Evolutionary conservation across 352 stramenopile species (phyloP).

Genomic region (Phytophthora nicotianae): DNA sequence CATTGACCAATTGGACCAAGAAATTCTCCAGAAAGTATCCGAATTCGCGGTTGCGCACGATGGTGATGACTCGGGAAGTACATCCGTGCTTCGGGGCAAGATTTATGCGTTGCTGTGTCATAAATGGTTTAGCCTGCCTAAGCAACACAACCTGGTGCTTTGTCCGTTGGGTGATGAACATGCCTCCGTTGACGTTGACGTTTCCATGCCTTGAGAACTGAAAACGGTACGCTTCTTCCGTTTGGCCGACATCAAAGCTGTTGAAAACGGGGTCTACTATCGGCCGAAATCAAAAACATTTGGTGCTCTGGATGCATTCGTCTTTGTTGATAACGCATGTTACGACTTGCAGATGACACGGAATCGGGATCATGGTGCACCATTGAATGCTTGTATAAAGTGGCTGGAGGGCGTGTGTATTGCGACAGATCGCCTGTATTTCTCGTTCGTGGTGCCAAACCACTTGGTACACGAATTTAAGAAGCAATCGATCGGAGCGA

Average conservation of each 20-base stretch:
- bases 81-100: slow-evolving; percentile 9
- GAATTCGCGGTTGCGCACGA: slow-evolving; percentile 12
- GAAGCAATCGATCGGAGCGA: slow-evolving; percentile 13
- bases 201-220: slow-evolving; percentile 9
- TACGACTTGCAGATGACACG: slow-evolving; percentile 23
- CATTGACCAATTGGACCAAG: slow-evolving; percentile 5
- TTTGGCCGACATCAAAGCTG: slow-evolving; percentile 9
- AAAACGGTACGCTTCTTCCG: slow-evolving; percentile 10
- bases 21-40: slow-evolving; percentile 13
- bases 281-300: slow-evolving; percentile 17
- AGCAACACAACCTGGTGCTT: slow-evolving; percentile 7
- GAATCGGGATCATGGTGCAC: slow-evolving; percentile 17
- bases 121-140: slow-evolving; percentile 17
- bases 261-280: slow-evolving; percentile 10
- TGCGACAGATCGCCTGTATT: slow-evolving; percentile 7
- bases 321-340: slow-evolving; percentile 8
- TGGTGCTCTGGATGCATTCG: slow-evolving; percentile 15
- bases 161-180: slow-evolving; percentile 6
- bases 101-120: slow-evolving; percentile 24
- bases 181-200: slow-evolving; percentile 1
- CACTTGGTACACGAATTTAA: slow-evolving; percentile 4
- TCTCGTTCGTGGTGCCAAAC: slow-evolving; percentile 18
- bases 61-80: slow-evolving; percentile 16
- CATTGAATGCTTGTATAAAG: slow-evolving; percentile 9
- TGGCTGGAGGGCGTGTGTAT: slow-evolving; percentile 13